These are phyloP conservation scores for Leonotis leonurus DNA, from an alignment of 257 asterid genomes.

Conservation along the genomic window DNA sequence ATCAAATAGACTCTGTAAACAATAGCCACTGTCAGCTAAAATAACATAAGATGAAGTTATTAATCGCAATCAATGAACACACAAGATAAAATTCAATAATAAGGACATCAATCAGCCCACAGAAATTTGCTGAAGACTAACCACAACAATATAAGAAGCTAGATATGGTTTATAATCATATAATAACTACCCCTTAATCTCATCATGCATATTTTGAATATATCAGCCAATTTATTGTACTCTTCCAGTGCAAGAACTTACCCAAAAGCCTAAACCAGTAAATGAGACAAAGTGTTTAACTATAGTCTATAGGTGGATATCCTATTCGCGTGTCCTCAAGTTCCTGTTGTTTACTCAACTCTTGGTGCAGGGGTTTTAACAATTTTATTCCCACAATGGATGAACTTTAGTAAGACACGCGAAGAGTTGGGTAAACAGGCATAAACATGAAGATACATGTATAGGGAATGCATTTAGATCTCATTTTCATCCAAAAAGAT, in stretches of 20 bases:
- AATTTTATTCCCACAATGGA: neutral
- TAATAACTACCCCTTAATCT: neutral
- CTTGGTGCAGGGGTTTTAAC: neutral
- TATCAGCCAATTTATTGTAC: neutral
- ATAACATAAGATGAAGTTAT: neutral
- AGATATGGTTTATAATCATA: neutral
- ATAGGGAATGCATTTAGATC: neutral
- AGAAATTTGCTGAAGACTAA: neutral
- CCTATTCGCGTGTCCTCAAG: no score
- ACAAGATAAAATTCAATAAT: neutral
- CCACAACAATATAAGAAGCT: neutral
- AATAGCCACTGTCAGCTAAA: neutral
- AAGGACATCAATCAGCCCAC: neutral
- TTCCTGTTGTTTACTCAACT: no score
- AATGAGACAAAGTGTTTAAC: neutral
- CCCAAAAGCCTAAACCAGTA: neutral
- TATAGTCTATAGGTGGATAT: no score
- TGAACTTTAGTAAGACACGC: neutral
- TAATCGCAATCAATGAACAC: neutral
- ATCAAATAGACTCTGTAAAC: slow-evolving; percentile 68
- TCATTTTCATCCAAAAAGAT: neutral
- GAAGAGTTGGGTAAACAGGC: neutral
- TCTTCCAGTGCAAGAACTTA: neutral
- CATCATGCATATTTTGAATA: neutral
- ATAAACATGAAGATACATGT: neutral